Evolutionary conservation across 139 green algal species (phyloP).

Genomic region (Medakamo hakoo): DNA sequence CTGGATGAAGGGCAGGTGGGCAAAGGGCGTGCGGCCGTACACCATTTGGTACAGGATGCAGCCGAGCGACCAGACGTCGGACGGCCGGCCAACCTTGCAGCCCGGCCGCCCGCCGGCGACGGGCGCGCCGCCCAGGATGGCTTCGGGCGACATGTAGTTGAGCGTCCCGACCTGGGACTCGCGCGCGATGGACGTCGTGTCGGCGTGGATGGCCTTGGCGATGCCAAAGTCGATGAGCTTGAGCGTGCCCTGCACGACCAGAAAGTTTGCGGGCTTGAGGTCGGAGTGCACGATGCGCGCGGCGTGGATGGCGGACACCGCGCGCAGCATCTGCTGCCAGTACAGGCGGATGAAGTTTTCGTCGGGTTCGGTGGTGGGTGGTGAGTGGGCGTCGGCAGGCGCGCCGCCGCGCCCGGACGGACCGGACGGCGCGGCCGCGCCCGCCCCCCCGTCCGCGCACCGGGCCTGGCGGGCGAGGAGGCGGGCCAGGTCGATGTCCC

Average conservation of each 20-base stretch:
- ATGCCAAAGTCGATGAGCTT: constrained; percentile 99
- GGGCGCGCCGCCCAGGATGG: constrained; percentile 57
- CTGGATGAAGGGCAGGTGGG: constrained; percentile 68
- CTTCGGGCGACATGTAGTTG: constrained; percentile 98
- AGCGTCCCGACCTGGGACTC: constrained; percentile 87
- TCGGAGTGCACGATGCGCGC: constrained; percentile 89
- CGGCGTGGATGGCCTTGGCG: constrained; percentile 68
- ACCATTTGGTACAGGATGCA: constrained; percentile 98
- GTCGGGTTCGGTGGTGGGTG: too few species aligned
- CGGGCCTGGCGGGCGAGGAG: constrained; percentile 41
- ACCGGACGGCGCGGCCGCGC: constrained; percentile 2
- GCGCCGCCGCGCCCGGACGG: too few species aligned
- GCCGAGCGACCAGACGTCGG: constrained; percentile 86
- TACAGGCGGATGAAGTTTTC: constrained; percentile 93
- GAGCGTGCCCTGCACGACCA: constrained; percentile 86
- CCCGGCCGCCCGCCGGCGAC: too few species aligned
- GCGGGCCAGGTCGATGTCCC: constrained; percentile 87
- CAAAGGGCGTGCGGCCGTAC: constrained; percentile 69
- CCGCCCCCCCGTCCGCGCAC: constrained; percentile 8
- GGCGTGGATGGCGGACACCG: constrained; percentile 82
- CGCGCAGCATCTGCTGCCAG: constrained; percentile 95
- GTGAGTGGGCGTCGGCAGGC: too few species aligned
- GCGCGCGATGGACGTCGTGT: constrained; percentile 84
- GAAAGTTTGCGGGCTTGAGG: constrained; percentile 94
- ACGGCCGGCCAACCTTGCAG: constrained; percentile 62